A percentile compares a stretch with the other conserved stretches of the same genome.
These are phyloP conservation scores for Hsuehochloa calcarea DNA, from an alignment of 176 grass and related monocot species.

Conservation along the genomic window DNA sequence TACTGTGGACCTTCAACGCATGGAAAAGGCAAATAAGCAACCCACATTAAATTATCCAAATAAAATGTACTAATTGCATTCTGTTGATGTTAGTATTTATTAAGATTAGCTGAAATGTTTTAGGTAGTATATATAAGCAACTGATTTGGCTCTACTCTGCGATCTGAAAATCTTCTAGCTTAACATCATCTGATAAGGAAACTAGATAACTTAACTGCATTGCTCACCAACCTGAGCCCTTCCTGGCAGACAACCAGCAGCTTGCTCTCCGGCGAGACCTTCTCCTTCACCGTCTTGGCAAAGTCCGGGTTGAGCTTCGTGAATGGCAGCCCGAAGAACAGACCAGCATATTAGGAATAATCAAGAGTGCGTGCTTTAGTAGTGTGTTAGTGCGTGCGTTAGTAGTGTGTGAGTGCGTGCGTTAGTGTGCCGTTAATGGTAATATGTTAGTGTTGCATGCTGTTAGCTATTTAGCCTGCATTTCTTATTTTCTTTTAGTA, in stretches of 20 bases:
- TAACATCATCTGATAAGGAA: not conserved
- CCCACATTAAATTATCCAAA: not conserved
- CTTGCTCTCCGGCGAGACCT: slow-evolving; percentile 67
- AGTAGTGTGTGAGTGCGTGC: too few relatives aligned
- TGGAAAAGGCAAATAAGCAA: not conserved
- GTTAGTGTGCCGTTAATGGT: too few relatives aligned
- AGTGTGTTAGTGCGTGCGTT: too few relatives aligned
- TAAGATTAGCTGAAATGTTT: too few relatives aligned
- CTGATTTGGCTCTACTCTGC: too few relatives aligned
- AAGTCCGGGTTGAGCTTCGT: slow-evolving; percentile 79
- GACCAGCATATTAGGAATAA: too few relatives aligned
- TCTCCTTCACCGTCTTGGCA: slow-evolving; percentile 58
- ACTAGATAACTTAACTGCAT: not conserved
- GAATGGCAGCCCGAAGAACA: slow-evolving; percentile 82
- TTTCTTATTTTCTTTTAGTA: too few relatives aligned
- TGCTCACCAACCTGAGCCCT: slow-evolving; percentile 70
- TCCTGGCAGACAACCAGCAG: slow-evolving; percentile 88
- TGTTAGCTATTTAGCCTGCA: too few relatives aligned
- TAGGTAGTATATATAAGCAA: too few relatives aligned
- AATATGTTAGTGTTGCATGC: too few relatives aligned
- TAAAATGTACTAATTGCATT: not conserved
- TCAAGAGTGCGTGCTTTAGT: too few relatives aligned
- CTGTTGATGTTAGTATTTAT: not conserved
- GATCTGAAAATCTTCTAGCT: not conserved
- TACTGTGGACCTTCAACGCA: slow-evolving; percentile 64